A percentile compares a stretch with the other conserved stretches of the same genome.
Conservation (phyloP, 2,329 filamentous ascomycete species). For the Ceratocystis harringtonii region DNA sequence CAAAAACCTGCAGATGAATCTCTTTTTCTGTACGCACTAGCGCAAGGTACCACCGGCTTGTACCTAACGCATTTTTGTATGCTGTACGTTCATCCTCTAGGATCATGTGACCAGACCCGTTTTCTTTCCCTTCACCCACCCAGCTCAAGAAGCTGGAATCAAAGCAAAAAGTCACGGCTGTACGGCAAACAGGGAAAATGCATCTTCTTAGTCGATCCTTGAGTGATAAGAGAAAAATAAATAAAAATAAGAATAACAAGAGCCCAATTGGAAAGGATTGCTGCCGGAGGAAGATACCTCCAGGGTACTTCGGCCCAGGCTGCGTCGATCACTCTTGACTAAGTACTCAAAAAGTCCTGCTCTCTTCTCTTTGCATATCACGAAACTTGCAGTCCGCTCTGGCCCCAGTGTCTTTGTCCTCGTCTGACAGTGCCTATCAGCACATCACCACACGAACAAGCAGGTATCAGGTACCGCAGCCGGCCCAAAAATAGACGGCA, state of each 20-base stretch:
- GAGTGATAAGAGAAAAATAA: background rate
- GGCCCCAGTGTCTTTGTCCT: background rate
- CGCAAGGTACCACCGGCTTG: background rate
- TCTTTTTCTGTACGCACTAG: background rate
- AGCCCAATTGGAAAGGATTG: background rate
- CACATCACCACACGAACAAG: background rate
- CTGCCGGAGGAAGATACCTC: background rate
- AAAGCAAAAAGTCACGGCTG: background rate
- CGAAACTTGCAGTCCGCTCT: no score
- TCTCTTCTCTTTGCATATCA: background rate
- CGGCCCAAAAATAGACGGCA: background rate
- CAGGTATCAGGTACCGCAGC: background rate
- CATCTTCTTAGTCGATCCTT: conserved; percentile 7
- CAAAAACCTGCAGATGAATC: no score
- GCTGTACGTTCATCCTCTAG: background rate
- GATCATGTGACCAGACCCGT: background rate
- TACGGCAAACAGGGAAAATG: background rate
- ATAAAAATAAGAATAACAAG: background rate
- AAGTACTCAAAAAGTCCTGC: conserved; percentile 5
- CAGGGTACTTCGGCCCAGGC: conserved; percentile 6
- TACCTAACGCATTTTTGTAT: background rate
- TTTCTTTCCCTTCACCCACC: background rate
- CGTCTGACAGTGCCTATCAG: background rate
- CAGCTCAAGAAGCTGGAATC: background rate
- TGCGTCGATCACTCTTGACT: background rate